Base-by-base conservation (phyloP, 106 monocot genomes). In the Allium sativum region DNA sequence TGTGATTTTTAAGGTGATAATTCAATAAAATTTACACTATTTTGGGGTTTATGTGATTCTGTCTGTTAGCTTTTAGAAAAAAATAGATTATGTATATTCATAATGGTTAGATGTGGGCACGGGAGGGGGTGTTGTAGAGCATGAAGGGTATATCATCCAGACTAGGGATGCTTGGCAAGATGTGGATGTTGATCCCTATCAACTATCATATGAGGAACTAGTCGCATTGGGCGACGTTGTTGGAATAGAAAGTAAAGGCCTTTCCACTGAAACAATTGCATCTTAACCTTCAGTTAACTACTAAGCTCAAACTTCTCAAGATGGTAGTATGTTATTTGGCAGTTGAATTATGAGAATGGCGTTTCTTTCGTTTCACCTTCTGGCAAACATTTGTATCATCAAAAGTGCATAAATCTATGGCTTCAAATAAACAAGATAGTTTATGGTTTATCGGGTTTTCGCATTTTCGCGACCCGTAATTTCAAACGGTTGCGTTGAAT, bases 371-470 rank as follows among this genome's bases (percentile, higher is more conserved):
- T 78, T 66, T 62, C 77, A 56, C 95, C 90, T 57, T 68, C 90
- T 21, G 90, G 95, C 87, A 90, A 87, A 58, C 95, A 96, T 74
- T 79, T 52, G n/a, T 96, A 96, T 61, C 95, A 96, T 40, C 62
- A 74, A 6, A 90, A 87, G 43, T 96, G 95, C 67, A 87, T 96
- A 73, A 80, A 84, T 53, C 79, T 78, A 14, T 96, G 95, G 95
- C 90, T 96, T 53, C 87, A 96, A 67, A 90, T 96, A 73, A 96
- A n/a, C n/a, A n/a, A n/a, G n/a, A n/a, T n/a, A n/a, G n/a, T n/a
- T n/a, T n/a, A n/a, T n/a, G n/a, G n/a, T 31, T 1, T 31, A 3
- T 31, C 31, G 31, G 31, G 31, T 31, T 31, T 31, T 31, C 31
- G 31, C 31, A 31, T 31, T 31, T 31, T 31, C 31, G 31, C 31